Conservation (phyloP, 2,329 filamentous ascomycete species). For the Sarocladium brachiariae region DNA sequence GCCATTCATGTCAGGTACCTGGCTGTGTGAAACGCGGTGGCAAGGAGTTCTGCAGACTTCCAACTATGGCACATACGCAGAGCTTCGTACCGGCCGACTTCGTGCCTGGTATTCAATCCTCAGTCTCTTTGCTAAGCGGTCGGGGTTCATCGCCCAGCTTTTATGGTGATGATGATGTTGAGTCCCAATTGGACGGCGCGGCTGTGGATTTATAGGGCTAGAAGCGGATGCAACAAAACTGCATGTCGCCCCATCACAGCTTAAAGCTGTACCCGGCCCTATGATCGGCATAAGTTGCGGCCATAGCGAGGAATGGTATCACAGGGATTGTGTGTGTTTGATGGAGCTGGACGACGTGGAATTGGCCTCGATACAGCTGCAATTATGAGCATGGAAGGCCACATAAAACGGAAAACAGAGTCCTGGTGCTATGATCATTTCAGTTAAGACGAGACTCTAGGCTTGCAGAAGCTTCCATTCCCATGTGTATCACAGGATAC, state of each 20-base stretch:
- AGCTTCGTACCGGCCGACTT: conserved; percentile 1
- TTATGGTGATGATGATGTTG: background rate
- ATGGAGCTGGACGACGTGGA: background rate
- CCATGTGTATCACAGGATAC: too few relatives aligned
- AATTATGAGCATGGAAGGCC: too few relatives aligned
- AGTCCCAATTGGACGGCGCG: background rate
- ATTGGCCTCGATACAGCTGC: too few relatives aligned
- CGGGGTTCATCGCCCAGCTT: background rate
- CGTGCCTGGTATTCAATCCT: background rate
- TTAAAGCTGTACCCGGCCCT: background rate
- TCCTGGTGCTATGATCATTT: too few relatives aligned
- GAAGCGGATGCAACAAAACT: background rate
- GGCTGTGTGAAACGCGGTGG: conserved; percentile 1
- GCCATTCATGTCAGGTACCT: conserved; percentile 2
- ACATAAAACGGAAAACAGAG: too few relatives aligned
- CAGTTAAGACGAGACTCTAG: too few relatives aligned
- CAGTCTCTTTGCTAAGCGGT: background rate
- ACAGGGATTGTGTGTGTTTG: background rate
- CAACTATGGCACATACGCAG: background rate
- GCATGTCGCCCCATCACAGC: background rate
- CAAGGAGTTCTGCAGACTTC: conserved; percentile 8
- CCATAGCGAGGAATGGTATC: background rate
- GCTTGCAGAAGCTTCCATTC: too few relatives aligned
- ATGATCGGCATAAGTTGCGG: background rate
- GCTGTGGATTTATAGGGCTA: background rate